Base-by-base conservation (phyloP, 2,329 filamentous ascomycete genomes). In the Ilyonectria robusta region DNA sequence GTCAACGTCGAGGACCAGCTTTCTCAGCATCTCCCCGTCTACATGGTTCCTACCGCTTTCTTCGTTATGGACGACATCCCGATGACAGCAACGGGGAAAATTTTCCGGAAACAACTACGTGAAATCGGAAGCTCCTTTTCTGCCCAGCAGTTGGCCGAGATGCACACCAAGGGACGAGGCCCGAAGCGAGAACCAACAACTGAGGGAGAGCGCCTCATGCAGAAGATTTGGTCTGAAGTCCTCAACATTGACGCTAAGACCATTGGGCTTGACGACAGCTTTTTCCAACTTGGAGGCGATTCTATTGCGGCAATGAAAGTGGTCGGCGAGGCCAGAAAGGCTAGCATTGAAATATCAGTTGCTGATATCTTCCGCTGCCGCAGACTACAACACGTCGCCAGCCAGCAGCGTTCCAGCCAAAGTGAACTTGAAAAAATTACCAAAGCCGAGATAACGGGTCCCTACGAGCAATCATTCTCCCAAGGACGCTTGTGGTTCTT, bases 241-340 rank as follows among this genome's bases (percentile, higher is more conserved):
- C 75, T 86, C 4, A 70, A 71, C 3, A 69, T 82, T 3, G 70
- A 75, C 2, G 62, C 77, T 11, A 72, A 79, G 2, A 66, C 72
- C 4, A 81, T 86, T 26, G 79, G 80, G 3, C 63, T 79, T 2
- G 80, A 84, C 6, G 82, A 86, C 67, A 84, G 82, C 74, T 87
- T 87, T 73, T 85, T 87, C 77, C 78, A 78, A 0, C 78, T 85
- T 0, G 85, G 85, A n/a, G 85, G 85, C 21, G 84, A 86, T 69
- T 86, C 85, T 0, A 81, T 87, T 2, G 70, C 79, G 0, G 84
- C 85, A 0, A 88, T 87, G 82, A 84, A 82, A 60, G 70, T 87
- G 4, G 84, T 65, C 1, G 65, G 54, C 3, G 62, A 65, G 9
- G 63, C 60, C 1, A 59, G 67, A 1, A 58, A 61, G 13, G 21